Evolutionary conservation across 306 rosid species (phyloP).

Genomic region (Carpinus fangiana): DNA sequence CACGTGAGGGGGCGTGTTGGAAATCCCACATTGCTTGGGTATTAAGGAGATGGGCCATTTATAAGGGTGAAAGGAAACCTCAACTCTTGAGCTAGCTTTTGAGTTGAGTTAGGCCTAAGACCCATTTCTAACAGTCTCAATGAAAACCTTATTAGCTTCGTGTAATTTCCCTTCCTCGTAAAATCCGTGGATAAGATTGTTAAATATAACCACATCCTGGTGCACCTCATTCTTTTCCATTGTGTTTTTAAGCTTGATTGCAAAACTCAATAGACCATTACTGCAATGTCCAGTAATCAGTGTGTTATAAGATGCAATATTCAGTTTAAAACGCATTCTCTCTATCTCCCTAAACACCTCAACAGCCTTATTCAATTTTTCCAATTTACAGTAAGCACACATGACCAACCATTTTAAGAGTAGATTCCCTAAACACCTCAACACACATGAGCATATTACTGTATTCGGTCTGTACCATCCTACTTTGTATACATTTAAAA

Average conservation of each 20-base stretch:
- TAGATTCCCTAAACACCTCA: conserved; percentile 25
- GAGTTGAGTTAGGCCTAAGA: too few relatives aligned
- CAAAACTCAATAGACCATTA: conserved; percentile 60
- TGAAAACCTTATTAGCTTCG: conserved; percentile 64
- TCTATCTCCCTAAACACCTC: conserved; percentile 56
- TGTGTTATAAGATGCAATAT: conserved; percentile 56
- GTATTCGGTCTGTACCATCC: too few relatives aligned
- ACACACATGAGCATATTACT: too few relatives aligned
- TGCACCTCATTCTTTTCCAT: conserved; percentile 60
- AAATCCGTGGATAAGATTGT: conserved; percentile 65
- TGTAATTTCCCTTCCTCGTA: conserved; percentile 64
- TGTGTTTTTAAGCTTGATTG: conserved; percentile 51
- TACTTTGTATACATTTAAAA: too few relatives aligned
- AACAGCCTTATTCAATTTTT: conserved; percentile 55
- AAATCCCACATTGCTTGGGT: too few relatives aligned
- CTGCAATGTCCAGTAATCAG: conserved; percentile 72
- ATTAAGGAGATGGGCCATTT: too few relatives aligned
- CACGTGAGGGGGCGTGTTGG: too few relatives aligned
- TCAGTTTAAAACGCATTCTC: conserved; percentile 70
- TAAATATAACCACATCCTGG: conserved; percentile 63
- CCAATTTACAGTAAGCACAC: conserved; percentile 58
- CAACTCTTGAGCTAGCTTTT: too few relatives aligned
- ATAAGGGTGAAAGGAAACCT: too few relatives aligned
- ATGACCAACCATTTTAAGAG: conserved; percentile 76
- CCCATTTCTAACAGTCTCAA: too few relatives aligned